These are phyloP conservation scores for Atractiella rhizophila DNA, from an alignment of 768 basidiomycete species.

Conservation along the genomic window DNA sequence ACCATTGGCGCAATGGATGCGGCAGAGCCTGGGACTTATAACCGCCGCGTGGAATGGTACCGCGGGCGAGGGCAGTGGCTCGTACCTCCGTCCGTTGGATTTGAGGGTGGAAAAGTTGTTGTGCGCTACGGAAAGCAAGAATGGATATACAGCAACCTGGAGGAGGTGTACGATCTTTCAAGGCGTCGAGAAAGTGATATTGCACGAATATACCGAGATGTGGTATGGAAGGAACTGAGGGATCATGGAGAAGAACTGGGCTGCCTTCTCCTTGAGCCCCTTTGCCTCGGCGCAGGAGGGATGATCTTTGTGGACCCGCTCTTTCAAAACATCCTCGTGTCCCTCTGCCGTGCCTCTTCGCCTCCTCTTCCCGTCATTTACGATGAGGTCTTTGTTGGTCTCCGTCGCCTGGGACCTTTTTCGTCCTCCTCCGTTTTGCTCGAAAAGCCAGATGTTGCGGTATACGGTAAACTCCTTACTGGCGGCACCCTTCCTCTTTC, in stretches of 20 bases:
- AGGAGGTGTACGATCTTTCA: conserved; percentile 41
- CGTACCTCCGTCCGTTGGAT: conserved; percentile 53
- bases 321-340: conserved; percentile 68
- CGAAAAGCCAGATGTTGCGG: conserved; percentile 56
- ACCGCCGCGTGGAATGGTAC: conserved; percentile 74
- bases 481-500: conserved; percentile 74
- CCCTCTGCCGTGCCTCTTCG: conserved; percentile 35
- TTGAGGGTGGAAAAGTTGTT: conserved; percentile 31
- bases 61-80: conserved; percentile 78
- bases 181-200: conserved; percentile 36
- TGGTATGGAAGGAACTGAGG: conserved; percentile 30
- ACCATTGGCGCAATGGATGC: conserved; percentile 97
- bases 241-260: conserved; percentile 22
- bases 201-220: conserved; percentile 33
- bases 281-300: conserved; percentile 82
- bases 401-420: conserved; percentile 59
- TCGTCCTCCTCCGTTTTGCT: conserved; percentile 38
- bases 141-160: conserved; percentile 1
- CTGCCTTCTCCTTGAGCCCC: conserved; percentile 67
- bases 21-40: conserved; percentile 55
- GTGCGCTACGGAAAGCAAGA: conserved; percentile 2
- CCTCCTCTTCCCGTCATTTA: conserved; percentile 53
- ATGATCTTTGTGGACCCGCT: conserved; percentile 96
- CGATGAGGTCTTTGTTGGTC: conserved; percentile 83
- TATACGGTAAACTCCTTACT: conserved; percentile 78